Evolutionary conservation across 129 eudicot genomes (phyloP).

Genomic region (Daucus carota): DH1_v3.0 NC_030381.2:27248001-27248500

Average conservation of each 20-base stretch:
- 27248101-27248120: not conserved
- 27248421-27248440: too few species aligned
- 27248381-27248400: not conserved
- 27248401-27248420: not conserved
- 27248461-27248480: not conserved
- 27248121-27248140: not conserved
- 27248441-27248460: not conserved
- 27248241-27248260: not conserved
- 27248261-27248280: constrained; percentile 5
- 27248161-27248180: not conserved
- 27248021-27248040: not conserved
- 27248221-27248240: not conserved
- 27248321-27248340: not conserved
- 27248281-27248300: not conserved
- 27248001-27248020: not conserved
- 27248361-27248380: too few species aligned
- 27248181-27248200: not conserved
- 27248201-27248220: not conserved
- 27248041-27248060: not conserved
- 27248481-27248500: not conserved
- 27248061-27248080: not conserved
- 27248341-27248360: not conserved
- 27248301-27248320: not conserved
- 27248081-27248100: not conserved
- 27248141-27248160: not conserved